These are phyloP conservation scores for Pyrus pyrifolia DNA, from an alignment of 306 rosid species.

Conservation along the genomic window DNA sequence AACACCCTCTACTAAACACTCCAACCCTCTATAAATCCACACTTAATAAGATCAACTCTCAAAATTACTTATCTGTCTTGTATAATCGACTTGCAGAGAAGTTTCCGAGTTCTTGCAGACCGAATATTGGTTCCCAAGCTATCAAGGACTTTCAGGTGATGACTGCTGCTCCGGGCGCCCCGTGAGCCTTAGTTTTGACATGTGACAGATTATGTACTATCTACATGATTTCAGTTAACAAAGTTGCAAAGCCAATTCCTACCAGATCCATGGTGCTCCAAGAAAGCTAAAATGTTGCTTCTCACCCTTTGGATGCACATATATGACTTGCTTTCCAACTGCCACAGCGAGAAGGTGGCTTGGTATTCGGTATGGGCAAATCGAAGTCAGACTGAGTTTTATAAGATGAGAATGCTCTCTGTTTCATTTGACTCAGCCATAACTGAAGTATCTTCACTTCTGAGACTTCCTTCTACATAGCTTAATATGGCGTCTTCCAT, in stretches of 20 bases:
- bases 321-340: constrained; percentile 1
- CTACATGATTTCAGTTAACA: constrained; percentile 24
- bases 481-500: constrained; percentile 62
- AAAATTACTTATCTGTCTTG: constrained; percentile 7
- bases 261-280: constrained; percentile 16
- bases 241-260: constrained; percentile 26
- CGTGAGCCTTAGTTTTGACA: neutral
- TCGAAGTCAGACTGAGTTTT: constrained; percentile 14
- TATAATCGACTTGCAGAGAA: constrained; percentile 12
- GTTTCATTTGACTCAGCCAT: constrained; percentile 20
- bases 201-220: constrained; percentile 18
- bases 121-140: constrained; percentile 18
- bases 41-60: neutral
- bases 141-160: constrained; percentile 18
- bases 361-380: constrained; percentile 18
- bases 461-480: constrained; percentile 25
- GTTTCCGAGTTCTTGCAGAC: constrained; percentile 20
- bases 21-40: constrained; percentile 39
- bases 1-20: constrained; percentile 47
- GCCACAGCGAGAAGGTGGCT: constrained; percentile 10
- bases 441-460: constrained; percentile 19
- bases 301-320: constrained; percentile 6
- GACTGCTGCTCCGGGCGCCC: constrained; percentile 2
- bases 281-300: constrained; percentile 6
- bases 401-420: constrained; percentile 28